A percentile compares a stretch with the other conserved stretches of the same genome.
These are phyloP conservation scores for Ceratocystis papillata DNA, from an alignment of 2,329 filamentous ascomycete species.

Conservation along the genomic window DNA sequence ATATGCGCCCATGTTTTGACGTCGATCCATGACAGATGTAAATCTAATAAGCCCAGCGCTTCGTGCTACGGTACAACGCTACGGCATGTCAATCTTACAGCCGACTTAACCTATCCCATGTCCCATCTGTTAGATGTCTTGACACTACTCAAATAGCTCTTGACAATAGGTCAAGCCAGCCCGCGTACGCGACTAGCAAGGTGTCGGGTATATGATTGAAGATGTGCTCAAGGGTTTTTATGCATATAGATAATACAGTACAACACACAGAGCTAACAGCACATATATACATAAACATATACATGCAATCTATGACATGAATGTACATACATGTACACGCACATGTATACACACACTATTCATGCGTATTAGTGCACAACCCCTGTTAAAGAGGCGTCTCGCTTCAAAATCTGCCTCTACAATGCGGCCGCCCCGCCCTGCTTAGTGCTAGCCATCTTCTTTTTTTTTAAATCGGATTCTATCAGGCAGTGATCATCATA, in stretches of 20 bases:
- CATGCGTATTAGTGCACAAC: neutral
- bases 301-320: no score
- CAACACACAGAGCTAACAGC: neutral
- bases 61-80: neutral
- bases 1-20: neutral
- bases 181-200: neutral
- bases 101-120: neutral
- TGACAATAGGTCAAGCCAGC: neutral
- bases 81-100: neutral
- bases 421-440: constrained; percentile 2
- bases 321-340: neutral
- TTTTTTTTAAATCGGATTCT: neutral
- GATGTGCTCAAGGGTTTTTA: neutral
- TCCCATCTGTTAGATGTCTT: neutral
- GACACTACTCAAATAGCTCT: neutral
- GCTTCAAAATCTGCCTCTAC: constrained; percentile 3
- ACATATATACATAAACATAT: neutral
- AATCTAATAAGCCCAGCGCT: neutral
- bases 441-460: constrained; percentile 3
- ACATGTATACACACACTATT: neutral
- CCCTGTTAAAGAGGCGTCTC: neutral
- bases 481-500: neutral
- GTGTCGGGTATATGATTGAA: no score
- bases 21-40: neutral
- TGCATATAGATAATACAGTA: neutral